Conservation (phyloP, 805 yeast species). For the Candida hispaniensis region DNA sequence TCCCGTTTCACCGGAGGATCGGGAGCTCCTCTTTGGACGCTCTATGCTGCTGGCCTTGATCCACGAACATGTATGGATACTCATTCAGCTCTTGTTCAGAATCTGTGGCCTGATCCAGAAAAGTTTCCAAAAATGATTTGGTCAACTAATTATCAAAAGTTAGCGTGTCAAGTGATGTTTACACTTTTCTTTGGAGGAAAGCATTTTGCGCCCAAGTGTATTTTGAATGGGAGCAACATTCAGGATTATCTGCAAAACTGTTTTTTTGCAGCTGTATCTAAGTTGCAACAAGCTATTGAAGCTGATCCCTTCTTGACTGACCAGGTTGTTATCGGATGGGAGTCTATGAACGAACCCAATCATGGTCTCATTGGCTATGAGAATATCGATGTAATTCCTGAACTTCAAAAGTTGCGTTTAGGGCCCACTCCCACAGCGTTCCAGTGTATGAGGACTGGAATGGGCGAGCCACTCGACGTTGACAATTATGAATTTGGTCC, state of each 20-base stretch:
- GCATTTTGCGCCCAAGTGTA: constrained; percentile 61
- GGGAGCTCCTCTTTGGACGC: constrained; percentile 92
- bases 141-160: constrained; percentile 72
- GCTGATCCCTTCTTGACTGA: constrained; percentile 34
- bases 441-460: constrained; percentile 59
- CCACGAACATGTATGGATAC: constrained; percentile 57
- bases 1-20: constrained; percentile 79
- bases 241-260: constrained; percentile 66
- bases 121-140: constrained; percentile 76
- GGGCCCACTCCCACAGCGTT: constrained; percentile 74
- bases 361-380: constrained; percentile 58
- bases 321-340: constrained; percentile 65
- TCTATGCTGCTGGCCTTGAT: constrained; percentile 77
- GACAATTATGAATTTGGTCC: constrained; percentile 58
- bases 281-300: constrained; percentile 34
- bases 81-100: constrained; percentile 69
- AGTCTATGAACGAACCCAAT: constrained; percentile 78
- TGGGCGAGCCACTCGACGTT: constrained; percentile 59
- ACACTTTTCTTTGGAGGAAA: constrained; percentile 76
- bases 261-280: constrained; percentile 44
- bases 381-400: constrained; percentile 45
- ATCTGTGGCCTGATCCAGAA: constrained; percentile 35
- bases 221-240: constrained; percentile 58
- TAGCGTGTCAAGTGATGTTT: constrained; percentile 77
- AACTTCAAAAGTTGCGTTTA: constrained; percentile 50